Evolutionary conservation across 495 filamentous ascomycete genomes (phyloP).

Genomic region (Paragyromitra xinjiangensis): DNA sequence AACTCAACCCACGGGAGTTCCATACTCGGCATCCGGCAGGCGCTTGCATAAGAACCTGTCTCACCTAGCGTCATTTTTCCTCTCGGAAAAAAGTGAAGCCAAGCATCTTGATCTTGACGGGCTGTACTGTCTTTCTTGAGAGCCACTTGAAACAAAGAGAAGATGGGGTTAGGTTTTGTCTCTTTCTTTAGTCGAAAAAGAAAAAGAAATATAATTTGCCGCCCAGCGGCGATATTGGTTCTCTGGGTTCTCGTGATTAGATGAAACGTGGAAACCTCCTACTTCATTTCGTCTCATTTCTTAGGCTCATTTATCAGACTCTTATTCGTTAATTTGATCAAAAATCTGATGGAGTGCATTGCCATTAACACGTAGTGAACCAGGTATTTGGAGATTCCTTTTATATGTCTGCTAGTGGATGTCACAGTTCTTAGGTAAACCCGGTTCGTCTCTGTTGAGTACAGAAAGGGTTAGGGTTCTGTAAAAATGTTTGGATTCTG

Average conservation of each 20-base stretch:
- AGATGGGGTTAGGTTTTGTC: constrained; percentile 38
- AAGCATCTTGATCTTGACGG: constrained; percentile 27
- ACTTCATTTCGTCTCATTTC: constrained; percentile 11
- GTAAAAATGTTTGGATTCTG: background rate
- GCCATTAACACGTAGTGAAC: background rate
- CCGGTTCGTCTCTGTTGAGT: background rate
- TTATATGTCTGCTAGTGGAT: background rate
- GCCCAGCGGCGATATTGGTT: constrained; percentile 14
- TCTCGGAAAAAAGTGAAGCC: background rate
- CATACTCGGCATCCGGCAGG: constrained; percentile 1
- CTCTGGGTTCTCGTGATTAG: constrained; percentile 7
- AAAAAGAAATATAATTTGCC: constrained; percentile 26
- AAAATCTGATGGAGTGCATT: background rate
- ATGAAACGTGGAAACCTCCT: constrained; percentile 39
- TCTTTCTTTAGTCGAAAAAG: constrained; percentile 15
- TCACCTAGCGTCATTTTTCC: background rate
- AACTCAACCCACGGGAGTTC: constrained; percentile 24
- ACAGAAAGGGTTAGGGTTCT: background rate
- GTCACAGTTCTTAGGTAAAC: background rate
- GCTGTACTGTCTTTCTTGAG: constrained; percentile 23
- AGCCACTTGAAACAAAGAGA: background rate
- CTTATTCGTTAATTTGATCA: background rate
- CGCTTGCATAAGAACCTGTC: constrained; percentile 20
- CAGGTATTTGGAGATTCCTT: background rate
- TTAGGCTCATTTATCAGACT: background rate